Evolutionary conservation across 768 basidiomycete genomes (phyloP).

Genomic region (Tricholomella constricta): DNA sequence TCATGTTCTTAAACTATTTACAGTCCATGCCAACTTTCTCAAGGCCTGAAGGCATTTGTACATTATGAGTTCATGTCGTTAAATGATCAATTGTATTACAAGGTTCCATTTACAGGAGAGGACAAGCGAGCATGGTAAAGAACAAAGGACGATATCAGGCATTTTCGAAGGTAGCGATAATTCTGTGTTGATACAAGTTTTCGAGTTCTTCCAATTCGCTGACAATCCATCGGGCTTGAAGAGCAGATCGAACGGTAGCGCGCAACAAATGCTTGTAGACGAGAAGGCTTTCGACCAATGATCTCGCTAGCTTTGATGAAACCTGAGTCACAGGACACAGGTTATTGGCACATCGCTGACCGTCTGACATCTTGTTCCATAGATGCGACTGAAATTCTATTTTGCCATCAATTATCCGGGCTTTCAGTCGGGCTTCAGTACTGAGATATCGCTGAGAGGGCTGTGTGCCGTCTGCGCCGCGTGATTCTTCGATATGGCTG

Average conservation of each 20-base stretch:
- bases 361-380: constrained; percentile 62
- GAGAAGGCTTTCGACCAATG: constrained; percentile 62
- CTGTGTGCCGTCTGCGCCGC: constrained; percentile 28
- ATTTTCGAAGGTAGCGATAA: constrained; percentile 28
- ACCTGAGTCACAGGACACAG: neutral
- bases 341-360: constrained; percentile 37
- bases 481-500: constrained; percentile 36
- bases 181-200: constrained; percentile 58
- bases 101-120: constrained; percentile 8
- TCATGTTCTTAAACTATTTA: constrained; percentile 17
- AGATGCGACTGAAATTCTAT: constrained; percentile 54
- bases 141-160: constrained; percentile 10
- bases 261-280: constrained; percentile 57
- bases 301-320: constrained; percentile 46
- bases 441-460: constrained; percentile 45
- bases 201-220: constrained; percentile 63
- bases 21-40: constrained; percentile 88
- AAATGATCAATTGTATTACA: neutral
- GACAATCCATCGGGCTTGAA: constrained; percentile 67
- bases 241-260: constrained; percentile 62
- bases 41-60: constrained; percentile 51
- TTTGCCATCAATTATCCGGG: constrained; percentile 64
- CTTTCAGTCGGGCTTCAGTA: constrained; percentile 64
- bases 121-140: neutral
- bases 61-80: neutral